Conservation (phyloP, 2,329 filamentous ascomycete species). For the Penicillium paneum region DNA sequence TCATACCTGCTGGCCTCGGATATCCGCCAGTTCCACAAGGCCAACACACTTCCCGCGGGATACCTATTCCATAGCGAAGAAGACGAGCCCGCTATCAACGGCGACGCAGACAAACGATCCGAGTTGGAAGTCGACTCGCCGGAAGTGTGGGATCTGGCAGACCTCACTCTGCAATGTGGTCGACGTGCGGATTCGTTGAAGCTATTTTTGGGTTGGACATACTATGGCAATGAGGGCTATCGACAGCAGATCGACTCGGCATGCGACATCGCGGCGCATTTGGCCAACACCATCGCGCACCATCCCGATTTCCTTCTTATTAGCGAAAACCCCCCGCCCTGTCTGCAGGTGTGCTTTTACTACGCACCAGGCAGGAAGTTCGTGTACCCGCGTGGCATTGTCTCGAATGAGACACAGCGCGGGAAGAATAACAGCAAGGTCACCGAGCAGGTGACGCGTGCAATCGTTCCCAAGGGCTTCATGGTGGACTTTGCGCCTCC, state of each 20-base stretch:
- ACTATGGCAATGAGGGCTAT: conserved; percentile 78
- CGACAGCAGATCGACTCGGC: conserved; percentile 66
- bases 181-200: conserved; percentile 82
- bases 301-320: conserved; percentile 66
- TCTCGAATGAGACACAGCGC: conserved; percentile 36
- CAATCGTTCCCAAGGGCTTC: conserved; percentile 59
- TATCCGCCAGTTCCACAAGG: conserved; percentile 70
- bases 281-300: conserved; percentile 59
- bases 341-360: conserved; percentile 94
- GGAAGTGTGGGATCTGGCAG: conserved; percentile 83
- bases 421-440: conserved; percentile 51
- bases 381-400: conserved; percentile 31
- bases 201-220: conserved; percentile 82
- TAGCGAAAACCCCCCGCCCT: conserved; percentile 73
- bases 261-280: conserved; percentile 66
- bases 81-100: conserved; percentile 35
- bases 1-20: conserved; percentile 82
- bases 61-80: conserved; percentile 72
- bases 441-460: conserved; percentile 55
- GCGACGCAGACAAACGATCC: conserved; percentile 12
- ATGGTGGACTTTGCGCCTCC: conserved; percentile 66
- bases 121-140: conserved; percentile 35
- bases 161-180: conserved; percentile 90
- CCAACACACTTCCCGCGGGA: conserved; percentile 81
- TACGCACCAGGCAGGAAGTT: conserved; percentile 62